A percentile compares a stretch with the other conserved stretches of the same genome.
Conservation (phyloP, 2,329 filamentous ascomycete species). For the Calonectria honghensis region DNA sequence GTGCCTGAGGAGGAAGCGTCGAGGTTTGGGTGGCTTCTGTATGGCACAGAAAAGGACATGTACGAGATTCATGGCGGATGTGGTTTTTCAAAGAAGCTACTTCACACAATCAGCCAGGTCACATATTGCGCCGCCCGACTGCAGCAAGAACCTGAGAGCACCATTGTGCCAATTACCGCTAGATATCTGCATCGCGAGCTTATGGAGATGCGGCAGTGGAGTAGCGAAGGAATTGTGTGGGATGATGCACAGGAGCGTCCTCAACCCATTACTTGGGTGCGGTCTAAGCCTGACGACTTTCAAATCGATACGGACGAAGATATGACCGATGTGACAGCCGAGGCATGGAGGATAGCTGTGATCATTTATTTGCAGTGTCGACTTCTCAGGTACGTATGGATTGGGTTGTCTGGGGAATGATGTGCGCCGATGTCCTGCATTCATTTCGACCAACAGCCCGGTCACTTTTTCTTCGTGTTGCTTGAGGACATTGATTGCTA, state of each 20-base stretch:
- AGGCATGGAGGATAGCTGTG: conserved; percentile 64
- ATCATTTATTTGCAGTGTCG: conserved; percentile 64
- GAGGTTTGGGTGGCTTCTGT: conserved; percentile 63
- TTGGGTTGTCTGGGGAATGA: not conserved
- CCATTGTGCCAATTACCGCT: conserved; percentile 58
- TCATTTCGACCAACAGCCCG: not conserved
- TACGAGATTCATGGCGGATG: conserved; percentile 64
- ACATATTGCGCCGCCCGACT: conserved; percentile 61
- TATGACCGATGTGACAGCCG: conserved; percentile 65
- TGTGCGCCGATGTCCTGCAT: not conserved
- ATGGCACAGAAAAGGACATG: conserved; percentile 59
- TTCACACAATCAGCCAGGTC: conserved; percentile 62
- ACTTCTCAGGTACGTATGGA: conserved; percentile 58
- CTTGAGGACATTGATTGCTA: not conserved
- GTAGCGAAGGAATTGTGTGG: conserved; percentile 54
- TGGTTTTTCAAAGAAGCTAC: conserved; percentile 63
- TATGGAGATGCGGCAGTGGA: conserved; percentile 60
- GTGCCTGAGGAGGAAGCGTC: conserved; percentile 55
- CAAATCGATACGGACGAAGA: conserved; percentile 54
- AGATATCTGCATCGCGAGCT: conserved; percentile 55
- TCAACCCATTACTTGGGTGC: conserved; percentile 58
- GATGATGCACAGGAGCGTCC: conserved; percentile 42
- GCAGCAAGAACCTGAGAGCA: conserved; percentile 58
- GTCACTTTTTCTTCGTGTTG: no score
- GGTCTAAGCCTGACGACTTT: conserved; percentile 47